Conservation (phyloP, 1,284 basidiomycete species). For the Pholiota adiposa region DNA sequence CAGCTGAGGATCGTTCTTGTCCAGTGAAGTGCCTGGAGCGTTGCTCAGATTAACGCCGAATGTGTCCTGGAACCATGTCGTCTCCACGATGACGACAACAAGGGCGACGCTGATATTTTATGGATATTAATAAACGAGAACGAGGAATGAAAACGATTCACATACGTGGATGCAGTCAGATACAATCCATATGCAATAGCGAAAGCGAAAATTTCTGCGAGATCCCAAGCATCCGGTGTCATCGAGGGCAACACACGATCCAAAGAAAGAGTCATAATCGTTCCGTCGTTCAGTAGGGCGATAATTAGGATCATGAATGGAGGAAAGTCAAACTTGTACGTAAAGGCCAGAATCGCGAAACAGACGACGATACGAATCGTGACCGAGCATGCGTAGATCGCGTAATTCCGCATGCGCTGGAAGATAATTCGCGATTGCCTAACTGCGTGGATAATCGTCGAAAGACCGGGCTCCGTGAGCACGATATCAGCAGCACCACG, state of each 20-base stretch:
- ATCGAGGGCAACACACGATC: slow-evolving; percentile 94
- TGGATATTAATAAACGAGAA: not conserved
- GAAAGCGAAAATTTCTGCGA: slow-evolving; percentile 94
- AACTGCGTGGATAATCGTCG: slow-evolving; percentile 95
- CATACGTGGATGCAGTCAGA: slow-evolving; percentile 87
- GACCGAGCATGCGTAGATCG: slow-evolving; percentile 89
- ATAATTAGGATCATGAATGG: slow-evolving; percentile 99
- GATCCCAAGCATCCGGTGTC: slow-evolving; percentile 93
- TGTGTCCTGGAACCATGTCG: slow-evolving; percentile 86
- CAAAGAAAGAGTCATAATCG: slow-evolving; percentile 97
- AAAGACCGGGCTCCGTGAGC: slow-evolving; percentile 92
- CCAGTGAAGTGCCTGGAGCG: slow-evolving; percentile 43
- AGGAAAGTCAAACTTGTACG: slow-evolving; percentile 97
- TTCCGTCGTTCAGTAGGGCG: slow-evolving; percentile 95
- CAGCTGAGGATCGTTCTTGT: slow-evolving; percentile 77
- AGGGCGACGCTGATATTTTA: slow-evolving; percentile 64
- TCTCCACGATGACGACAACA: slow-evolving; percentile 85
- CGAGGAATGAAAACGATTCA: slow-evolving; percentile 16
- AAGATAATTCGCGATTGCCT: slow-evolving; percentile 94
- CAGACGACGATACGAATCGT: slow-evolving; percentile 98
- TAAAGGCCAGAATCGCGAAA: slow-evolving; percentile 94
- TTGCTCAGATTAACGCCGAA: slow-evolving; percentile 73
- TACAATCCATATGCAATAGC: slow-evolving; percentile 95
- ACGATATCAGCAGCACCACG: slow-evolving; percentile 96
- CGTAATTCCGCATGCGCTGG: slow-evolving; percentile 96